Base-by-base conservation (phyloP, 2,329 filamentous ascomycete species). In the Tolypocladium pustulatum region DNA sequence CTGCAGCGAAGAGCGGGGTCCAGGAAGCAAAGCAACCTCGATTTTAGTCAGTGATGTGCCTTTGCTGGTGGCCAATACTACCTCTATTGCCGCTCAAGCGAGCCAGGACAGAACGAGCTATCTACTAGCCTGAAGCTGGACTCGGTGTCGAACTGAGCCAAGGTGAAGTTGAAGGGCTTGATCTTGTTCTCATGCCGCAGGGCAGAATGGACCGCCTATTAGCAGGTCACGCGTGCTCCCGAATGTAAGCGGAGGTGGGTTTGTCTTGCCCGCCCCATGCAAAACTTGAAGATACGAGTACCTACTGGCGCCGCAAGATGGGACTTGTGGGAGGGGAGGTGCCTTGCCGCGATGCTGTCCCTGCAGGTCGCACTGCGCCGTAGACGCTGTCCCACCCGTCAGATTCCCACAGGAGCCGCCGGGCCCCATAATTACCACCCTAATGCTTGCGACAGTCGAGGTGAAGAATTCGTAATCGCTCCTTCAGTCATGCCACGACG, bases 281-380 rank as follows among this genome's bases (percentile, higher is more conserved):
- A 41, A 41, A 27, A n/a, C n/a, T 22, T 5, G 41, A 46, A 46
- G 40, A 22, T n/a, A 41, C 38, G 38, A 4, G 4, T 12, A 2
- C 37, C 15, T 38, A 38, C 17, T 43, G 40, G 40, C 40, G 40
- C 53, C 34, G 40, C 15, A 9, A 17, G 25, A 55, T 9, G 40
- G 40, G 40, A n/a, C 40, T n/a, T 4, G 40, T 20, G 40, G 41
- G 10, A 46, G 41, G 17, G 15, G 37, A 38, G 37, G 7, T n/a
- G 17, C 38, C n/a, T 8, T n/a, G 7, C 17, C 15, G 7, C 5
- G 10, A 17, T 56, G 41, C 55, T 46, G 55, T 56, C 55, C 41
- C 55, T 51, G 41, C 55, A 51, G 41, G 55, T 51, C 32, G 55
- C 55, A 56, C 55, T n/a, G 41, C 55, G 43, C 55, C n/a, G 41